Evolutionary conservation across 1,284 basidiomycete species (phyloP).

Genomic region (Ganoderma sinense): DNA sequence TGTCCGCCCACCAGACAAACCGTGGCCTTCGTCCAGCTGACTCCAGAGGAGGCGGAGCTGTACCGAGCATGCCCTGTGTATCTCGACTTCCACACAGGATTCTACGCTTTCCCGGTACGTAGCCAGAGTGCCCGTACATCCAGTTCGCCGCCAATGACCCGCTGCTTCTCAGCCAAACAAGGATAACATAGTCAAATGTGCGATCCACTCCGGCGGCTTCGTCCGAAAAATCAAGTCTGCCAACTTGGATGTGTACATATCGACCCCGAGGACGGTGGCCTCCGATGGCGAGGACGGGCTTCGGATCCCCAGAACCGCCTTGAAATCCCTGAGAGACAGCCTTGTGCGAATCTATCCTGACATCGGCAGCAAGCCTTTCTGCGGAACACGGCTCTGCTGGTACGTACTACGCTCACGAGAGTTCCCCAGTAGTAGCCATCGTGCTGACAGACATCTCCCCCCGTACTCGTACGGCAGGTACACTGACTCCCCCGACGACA

Average conservation of each 20-base stretch:
- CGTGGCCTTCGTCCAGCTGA: conserved; percentile 79
- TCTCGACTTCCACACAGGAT: conserved; percentile 72
- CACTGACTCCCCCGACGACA: conserved; percentile 76
- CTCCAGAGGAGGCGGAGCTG: conserved; percentile 65
- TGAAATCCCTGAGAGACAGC: conserved; percentile 57
- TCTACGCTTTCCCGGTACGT: conserved; percentile 82
- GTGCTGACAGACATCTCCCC: not conserved
- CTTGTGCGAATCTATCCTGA: conserved; percentile 75
- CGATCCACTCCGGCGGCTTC: conserved; percentile 74
- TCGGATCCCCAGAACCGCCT: conserved; percentile 65
- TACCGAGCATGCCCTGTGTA: conserved; percentile 78
- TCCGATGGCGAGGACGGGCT: conserved; percentile 65
- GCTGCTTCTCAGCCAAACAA: conserved; percentile 65
- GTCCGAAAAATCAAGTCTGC: conserved; percentile 48
- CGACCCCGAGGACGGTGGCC: conserved; percentile 70
- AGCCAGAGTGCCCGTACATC: not conserved
- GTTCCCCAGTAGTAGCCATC: not conserved
- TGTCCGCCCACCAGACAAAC: conserved; percentile 63
- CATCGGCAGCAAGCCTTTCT: conserved; percentile 72
- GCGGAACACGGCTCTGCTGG: conserved; percentile 84
- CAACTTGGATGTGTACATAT: conserved; percentile 45
- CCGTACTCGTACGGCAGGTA: conserved; percentile 56
- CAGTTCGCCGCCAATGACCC: not conserved
- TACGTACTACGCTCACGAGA: conserved; percentile 43
- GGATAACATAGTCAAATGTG: conserved; percentile 77